Conservation (phyloP, 495 filamentous ascomycete genomes). For the Ascodesmis nigricans region DNA sequence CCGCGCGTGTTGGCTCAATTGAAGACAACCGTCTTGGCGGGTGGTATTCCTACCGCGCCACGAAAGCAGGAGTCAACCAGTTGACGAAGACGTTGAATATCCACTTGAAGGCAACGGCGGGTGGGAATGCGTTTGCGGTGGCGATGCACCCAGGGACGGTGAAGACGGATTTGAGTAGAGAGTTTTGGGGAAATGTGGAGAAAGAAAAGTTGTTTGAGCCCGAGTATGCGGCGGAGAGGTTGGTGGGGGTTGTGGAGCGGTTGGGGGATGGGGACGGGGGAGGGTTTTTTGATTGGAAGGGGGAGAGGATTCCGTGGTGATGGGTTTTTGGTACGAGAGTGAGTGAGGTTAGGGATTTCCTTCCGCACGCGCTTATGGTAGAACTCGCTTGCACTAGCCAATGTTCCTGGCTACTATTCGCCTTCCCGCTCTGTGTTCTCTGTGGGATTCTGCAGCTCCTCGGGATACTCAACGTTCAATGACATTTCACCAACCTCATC, state of each 20-base stretch:
- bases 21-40: constrained; percentile 47
- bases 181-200: constrained; percentile 41
- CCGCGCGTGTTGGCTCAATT: constrained; percentile 54
- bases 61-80: constrained; percentile 50
- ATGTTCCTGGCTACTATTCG: too few relatives aligned
- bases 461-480: too few relatives aligned
- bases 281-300: constrained; percentile 57
- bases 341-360: too few relatives aligned
- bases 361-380: too few relatives aligned
- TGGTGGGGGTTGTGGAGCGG: constrained; percentile 26
- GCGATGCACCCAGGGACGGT: constrained; percentile 71
- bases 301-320: constrained; percentile 35
- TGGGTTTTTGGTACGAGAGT: too few relatives aligned
- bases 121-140: constrained; percentile 39
- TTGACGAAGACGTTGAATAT: constrained; percentile 51
- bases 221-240: constrained; percentile 21
- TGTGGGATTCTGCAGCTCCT: too few relatives aligned
- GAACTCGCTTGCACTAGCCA: too few relatives aligned
- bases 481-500: too few relatives aligned
- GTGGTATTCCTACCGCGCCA: constrained; percentile 55
- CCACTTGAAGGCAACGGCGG: constrained; percentile 33
- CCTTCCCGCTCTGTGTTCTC: too few relatives aligned
- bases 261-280: constrained; percentile 34
- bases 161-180: constrained; percentile 46
- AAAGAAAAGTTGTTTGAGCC: constrained; percentile 22